These are phyloP conservation scores for Moniliella sp. DNA, from an alignment of 1,284 basidiomycete genomes.

Conservation along the genomic window DNA sequence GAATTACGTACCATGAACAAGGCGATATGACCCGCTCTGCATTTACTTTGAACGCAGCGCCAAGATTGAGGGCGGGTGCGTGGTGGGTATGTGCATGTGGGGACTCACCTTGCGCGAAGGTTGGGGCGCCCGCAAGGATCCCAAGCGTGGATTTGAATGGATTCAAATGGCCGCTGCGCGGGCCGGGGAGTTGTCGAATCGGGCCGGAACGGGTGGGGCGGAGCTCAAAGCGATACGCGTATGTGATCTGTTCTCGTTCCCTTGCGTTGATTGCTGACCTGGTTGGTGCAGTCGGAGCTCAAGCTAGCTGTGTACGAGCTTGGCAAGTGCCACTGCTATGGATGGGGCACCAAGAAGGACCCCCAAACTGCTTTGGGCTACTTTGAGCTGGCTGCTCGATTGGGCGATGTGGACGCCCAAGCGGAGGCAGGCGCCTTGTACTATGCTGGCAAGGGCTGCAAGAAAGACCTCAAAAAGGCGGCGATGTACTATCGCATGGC, in stretches of 20 bases:
- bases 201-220: conserved; percentile 28
- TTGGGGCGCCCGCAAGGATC: conserved; percentile 54
- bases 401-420: conserved; percentile 70
- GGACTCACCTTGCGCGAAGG: conserved; percentile 66
- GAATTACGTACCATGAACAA: conserved; percentile 59
- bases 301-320: conserved; percentile 75
- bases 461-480: conserved; percentile 63
- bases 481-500: conserved; percentile 73
- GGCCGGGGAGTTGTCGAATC: conserved; percentile 55
- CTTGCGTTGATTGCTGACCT: no score
- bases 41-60: conserved; percentile 59
- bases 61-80: conserved; percentile 53
- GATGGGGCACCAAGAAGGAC: conserved; percentile 67
- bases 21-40: conserved; percentile 55
- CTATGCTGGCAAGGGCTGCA: conserved; percentile 59
- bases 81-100: conserved; percentile 77
- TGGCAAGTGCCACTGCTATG: conserved; percentile 71
- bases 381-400: conserved; percentile 56
- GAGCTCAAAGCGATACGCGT: conserved; percentile 37
- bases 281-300: conserved; percentile 42
- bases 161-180: conserved; percentile 56
- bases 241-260: no score
- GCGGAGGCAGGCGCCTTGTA: conserved; percentile 55
- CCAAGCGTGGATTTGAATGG: conserved; percentile 55
- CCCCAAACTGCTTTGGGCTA: conserved; percentile 48